Evolutionary conservation across 257 asterid genomes (phyloP), one percentile per base, ranked within the genome.

Genomic region (Buddleja alternifolia): DNA sequence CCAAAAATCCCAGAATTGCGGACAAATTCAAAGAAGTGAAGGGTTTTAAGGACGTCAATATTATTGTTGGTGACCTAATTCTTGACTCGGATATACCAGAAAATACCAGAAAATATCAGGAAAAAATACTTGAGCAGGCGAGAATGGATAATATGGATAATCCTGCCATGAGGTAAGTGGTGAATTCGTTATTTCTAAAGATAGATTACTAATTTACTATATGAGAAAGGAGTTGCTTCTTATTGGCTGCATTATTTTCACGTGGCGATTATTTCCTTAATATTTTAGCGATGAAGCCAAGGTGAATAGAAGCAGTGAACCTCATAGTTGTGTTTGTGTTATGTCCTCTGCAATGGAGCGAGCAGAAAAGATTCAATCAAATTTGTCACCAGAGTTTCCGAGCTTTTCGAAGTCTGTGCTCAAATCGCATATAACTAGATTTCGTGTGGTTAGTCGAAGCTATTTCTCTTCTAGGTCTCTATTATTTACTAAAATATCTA

Each of bases 371-470:
- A 63, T 82, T 66, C 85, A 65, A 70, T 75, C 60, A 46, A 83
- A 69, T 46, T 61, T 81, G 46, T 63, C 78, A 14, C 46, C 75
- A 7, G 66, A 59, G 8, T 83, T 69, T 75, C 89, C 88, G 45
- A 81, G 84, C 55, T 80, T 85, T 60, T 70, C 77, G 41, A 83
- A 85, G 63, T 67, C 16, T 25, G 74, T 88, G 95, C 84, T 75
- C 50, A 81, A 67, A 78, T 83, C 90, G 42, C 92, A 85, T 74
- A 78, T 85, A 14, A 78, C 84, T n/a, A n/a, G n/a, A 56, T 88
- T 79, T 79, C 80, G 85, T 81, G 63, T 88, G 89, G 95, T 88
- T 69, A 73, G 89, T 75, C 58, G 55, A 46, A 10, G 29, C 40
- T 36, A n/a, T n/a, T n/a, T n/a, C n/a, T n/a, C n/a, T n/a, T n/a